Evolutionary conservation across 2,329 filamentous ascomycete species (phyloP).

Genomic region (Remersonia thermophila): DNA sequence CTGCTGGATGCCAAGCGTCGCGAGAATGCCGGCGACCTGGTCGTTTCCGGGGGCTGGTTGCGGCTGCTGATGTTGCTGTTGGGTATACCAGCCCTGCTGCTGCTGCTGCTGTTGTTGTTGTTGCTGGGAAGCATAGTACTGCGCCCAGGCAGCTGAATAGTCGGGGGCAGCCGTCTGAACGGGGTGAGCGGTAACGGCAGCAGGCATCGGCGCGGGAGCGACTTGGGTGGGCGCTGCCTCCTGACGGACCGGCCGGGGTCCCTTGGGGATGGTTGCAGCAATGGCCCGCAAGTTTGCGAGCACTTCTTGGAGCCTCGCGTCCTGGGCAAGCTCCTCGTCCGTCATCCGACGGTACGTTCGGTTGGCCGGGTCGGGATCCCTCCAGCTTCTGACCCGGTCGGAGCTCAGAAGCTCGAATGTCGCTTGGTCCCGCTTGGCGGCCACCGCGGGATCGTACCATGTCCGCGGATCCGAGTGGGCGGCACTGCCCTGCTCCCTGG

Average conservation of each 20-base stretch:
- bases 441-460: conserved; percentile 6
- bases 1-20: conserved; percentile 11
- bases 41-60: conserved; percentile 1
- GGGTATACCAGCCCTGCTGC: conserved; percentile 18
- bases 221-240: conserved; percentile 1
- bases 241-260: neutral
- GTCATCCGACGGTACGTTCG: conserved; percentile 21
- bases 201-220: neutral
- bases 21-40: conserved; percentile 12
- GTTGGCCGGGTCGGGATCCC: conserved; percentile 28
- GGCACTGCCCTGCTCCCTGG: neutral
- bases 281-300: conserved; percentile 31
- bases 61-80: conserved; percentile 23
- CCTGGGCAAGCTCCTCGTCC: conserved; percentile 22
- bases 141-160: conserved; percentile 25
- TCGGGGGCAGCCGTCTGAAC: conserved; percentile 18
- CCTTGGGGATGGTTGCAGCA: conserved; percentile 11
- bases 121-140: conserved; percentile 28
- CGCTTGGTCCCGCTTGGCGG: conserved; percentile 11
- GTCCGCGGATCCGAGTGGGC: conserved; percentile 2
- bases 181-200: neutral
- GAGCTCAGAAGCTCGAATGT: conserved; percentile 28
- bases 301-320: conserved; percentile 31
- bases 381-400: conserved; percentile 31
- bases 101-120: conserved; percentile 15